Evolutionary conservation across 1,284 basidiomycete species (phyloP).

Genomic region (Trichosporon ovoides): DNA sequence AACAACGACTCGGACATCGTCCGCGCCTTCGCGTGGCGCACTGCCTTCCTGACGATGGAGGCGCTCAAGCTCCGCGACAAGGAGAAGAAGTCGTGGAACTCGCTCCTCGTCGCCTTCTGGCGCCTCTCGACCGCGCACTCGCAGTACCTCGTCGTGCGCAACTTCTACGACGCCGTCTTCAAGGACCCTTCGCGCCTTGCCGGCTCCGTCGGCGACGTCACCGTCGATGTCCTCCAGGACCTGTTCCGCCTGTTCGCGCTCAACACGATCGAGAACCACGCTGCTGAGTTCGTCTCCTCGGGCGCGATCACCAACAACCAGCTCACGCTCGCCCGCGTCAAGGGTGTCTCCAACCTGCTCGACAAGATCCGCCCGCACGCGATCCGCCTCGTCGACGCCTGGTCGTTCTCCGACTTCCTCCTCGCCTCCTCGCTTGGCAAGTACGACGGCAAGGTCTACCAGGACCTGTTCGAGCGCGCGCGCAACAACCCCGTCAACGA

Average conservation of each 20-base stretch:
- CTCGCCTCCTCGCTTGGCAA: conserved; percentile 56
- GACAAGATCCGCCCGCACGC: conserved; percentile 11
- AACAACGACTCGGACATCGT: conserved; percentile 55
- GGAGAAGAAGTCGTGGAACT: conserved; percentile 39
- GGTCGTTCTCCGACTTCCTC: conserved; percentile 54
- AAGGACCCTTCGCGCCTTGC: conserved; percentile 9
- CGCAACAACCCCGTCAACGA: conserved; percentile 22
- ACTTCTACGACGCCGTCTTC: conserved; percentile 20
- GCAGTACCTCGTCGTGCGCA: conserved; percentile 23
- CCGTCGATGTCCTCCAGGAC: conserved; percentile 32
- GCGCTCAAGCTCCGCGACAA: conserved; percentile 45
- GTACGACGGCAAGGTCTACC: conserved; percentile 52
- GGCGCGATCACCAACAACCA: conserved; percentile 47
- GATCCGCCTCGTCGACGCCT: conserved; percentile 54
- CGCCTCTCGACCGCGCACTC: conserved; percentile 22
- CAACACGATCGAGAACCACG: conserved; percentile 49
- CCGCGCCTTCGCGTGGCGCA: conserved; percentile 52
- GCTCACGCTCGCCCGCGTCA: conserved; percentile 17
- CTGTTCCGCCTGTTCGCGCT: conserved; percentile 51
- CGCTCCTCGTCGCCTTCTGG: conserved; percentile 23
- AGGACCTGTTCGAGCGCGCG: conserved; percentile 50
- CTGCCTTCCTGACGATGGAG: conserved; percentile 40
- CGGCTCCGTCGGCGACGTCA: conserved; percentile 9
- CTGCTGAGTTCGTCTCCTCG: conserved; percentile 52
- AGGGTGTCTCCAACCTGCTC: conserved; percentile 13